phyloP scores from a whole-genome alignment of 768 basidiomycete genomes.

The Hypsizygus marmoreus region DNA sequence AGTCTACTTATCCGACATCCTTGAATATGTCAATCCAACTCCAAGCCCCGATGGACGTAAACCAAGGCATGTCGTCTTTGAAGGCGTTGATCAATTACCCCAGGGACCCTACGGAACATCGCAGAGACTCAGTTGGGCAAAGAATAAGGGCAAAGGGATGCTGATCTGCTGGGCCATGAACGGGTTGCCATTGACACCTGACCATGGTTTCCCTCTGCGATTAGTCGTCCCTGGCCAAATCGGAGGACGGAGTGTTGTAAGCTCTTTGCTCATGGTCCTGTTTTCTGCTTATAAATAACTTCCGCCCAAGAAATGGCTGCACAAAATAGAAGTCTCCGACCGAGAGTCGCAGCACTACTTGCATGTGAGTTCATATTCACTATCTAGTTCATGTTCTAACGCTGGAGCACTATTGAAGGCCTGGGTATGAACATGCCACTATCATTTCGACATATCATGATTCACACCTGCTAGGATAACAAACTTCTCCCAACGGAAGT shows the following conservation, averaged over 20 bases:
- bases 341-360: slow-evolving; percentile 56
- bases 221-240: slow-evolving; percentile 64
- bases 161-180: slow-evolving; percentile 61
- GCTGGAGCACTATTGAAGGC: too few species aligned
- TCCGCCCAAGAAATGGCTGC: slow-evolving; percentile 51
- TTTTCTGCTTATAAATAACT: background rate
- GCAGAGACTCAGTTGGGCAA: slow-evolving; percentile 48
- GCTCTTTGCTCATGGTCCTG: background rate
- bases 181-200: slow-evolving; percentile 56
- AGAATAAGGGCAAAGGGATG: slow-evolving; percentile 49
- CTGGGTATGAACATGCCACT: too few species aligned
- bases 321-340: slow-evolving; percentile 50
- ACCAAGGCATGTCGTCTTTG: slow-evolving; percentile 57
- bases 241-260: slow-evolving; percentile 52
- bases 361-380: slow-evolving; percentile 19
- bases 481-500: slow-evolving; percentile 59
- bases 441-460: background rate
- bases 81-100: slow-evolving; percentile 57
- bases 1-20: slow-evolving; percentile 55
- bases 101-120: slow-evolving; percentile 63
- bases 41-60: slow-evolving; percentile 19
- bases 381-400: too few species aligned
- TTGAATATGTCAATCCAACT: slow-evolving; percentile 45
- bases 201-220: slow-evolving; percentile 70
- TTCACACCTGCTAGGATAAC: slow-evolving; percentile 62